Base-by-base conservation (phyloP, 2,329 filamentous ascomycete genomes). In the Alternaria postmessia region DNA sequence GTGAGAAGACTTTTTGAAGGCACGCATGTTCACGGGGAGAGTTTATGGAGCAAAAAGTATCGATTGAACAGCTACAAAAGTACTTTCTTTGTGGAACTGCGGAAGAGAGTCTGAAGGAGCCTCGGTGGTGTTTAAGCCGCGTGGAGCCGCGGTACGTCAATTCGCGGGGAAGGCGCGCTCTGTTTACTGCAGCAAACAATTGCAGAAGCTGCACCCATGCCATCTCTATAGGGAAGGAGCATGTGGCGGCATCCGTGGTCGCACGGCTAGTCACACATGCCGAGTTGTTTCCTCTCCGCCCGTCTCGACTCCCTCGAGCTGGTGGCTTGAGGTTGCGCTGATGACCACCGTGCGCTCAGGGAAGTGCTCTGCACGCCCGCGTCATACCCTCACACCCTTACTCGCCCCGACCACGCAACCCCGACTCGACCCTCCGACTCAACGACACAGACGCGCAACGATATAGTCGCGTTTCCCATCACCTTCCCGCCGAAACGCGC, bases 21-120 rank as follows among this genome's bases (percentile, higher is more conserved):
- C 75, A 68, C 75, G 75, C 75, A 78, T 78, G 34, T 42, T 77
- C 63, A 73, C 71, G 52, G 48, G 24, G 12, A 34, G 38, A 38
- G 26, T 61, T 39, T 55, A 52, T 57, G 49, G 44, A 67, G 54
- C 39, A 59, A 54, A 59, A 52, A 61, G 48, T 8, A 51, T 51
- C 52, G 58, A 62, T 57, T 64, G 53, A 58, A 59, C 61, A 57
- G 48, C 61, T 68, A 64, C 62, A 61, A 51, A 65, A 64, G 58
- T 56, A 63, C 63, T 66, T 61, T 56, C 43, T 58, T 61, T 61
- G 58, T 56, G 59, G 51, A 53, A 57, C 55, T 61, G 54, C 57
- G 46, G 36, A 24, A 28, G 16, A 16, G 57, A 64, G 58, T 49
- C 48, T 63, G 60, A 57, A 63, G 61, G 32, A 62, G 70, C 72